Evolutionary conservation across 2,329 filamentous ascomycete species (phyloP).

Genomic region (Fusarium sp.): DNA sequence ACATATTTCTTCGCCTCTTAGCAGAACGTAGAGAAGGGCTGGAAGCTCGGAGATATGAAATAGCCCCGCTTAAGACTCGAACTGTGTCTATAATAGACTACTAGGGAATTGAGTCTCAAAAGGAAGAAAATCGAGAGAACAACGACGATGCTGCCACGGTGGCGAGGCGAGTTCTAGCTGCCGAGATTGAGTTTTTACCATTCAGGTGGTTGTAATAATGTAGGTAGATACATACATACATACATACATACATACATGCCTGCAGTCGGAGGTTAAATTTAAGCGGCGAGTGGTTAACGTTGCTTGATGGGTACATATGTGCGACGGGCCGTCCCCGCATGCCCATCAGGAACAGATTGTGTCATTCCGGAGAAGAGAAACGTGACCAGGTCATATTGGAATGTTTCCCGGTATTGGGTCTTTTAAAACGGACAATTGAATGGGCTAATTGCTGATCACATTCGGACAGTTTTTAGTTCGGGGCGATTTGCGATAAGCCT

Average conservation of each 20-base stretch:
- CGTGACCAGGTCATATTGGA: not conserved
- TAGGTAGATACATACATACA: too few species aligned
- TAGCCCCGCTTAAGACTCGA: not conserved
- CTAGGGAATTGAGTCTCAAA: not conserved
- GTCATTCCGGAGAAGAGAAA: conserved; percentile 10
- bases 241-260: not conserved
- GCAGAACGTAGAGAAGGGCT: not conserved
- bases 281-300: conserved; percentile 7
- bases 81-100: not conserved
- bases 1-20: conserved; percentile 17
- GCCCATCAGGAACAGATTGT: conserved; percentile 15
- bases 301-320: too few species aligned
- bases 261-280: conserved; percentile 23
- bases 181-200: not conserved
- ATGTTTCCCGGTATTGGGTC: not conserved
- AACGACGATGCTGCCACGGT: not conserved
- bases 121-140: not conserved
- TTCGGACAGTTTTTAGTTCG: too few species aligned
- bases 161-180: not conserved
- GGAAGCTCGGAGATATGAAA: too few species aligned
- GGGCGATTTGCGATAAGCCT: too few species aligned
- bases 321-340: conserved; percentile 11
- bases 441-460: too few species aligned
- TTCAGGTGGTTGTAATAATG: conserved; percentile 6
- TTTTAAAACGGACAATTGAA: not conserved